Base-by-base conservation (phyloP, 176 grass and related monocot genomes). In the Zea luxurians region DNA sequence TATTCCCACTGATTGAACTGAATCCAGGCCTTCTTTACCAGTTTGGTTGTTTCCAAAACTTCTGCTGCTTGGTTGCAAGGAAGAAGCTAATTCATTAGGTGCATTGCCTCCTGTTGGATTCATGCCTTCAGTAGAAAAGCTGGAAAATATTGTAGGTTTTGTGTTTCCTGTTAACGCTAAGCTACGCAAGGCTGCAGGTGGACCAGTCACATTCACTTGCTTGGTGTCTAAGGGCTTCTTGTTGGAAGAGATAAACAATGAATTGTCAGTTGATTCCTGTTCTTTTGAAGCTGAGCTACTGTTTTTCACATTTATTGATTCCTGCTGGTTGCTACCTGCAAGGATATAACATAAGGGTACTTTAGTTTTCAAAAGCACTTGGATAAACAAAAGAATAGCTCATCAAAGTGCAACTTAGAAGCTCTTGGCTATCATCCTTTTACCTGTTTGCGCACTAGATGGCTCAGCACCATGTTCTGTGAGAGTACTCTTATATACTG, bases 401-500 rank as follows among this genome's bases (percentile, higher is more conserved):
- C 44, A 73, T 50, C 58, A 61, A 60, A 66, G 8, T 75, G 55
- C 53, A 74, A 61, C 8, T 55, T n/a, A 52, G 37, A 73, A 74
- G 42, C 37, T 74, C n/a, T 38, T 34, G 61, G 6, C 4, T 62
- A 68, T 8, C 52, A 68, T 40, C 70, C 40, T 68, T 73, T 84
- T 86, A 93, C 90, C 86, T 85, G 45, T 52, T 63, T 80, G 80
- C 48, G 70, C 65, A 76, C 59, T 81, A 79, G 68, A 47, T 42
- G 43, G 60, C 64, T 84, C 85, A 53, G 15, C 60, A 58, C 55
- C 77, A 78, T 54, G 79, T 75, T 82, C 78, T 75, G 82, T 61
- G 2, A 41, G 66, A 55, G 44, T 69, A 63, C 64, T 80, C 78
- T 84, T 87, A 61, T 46, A 73, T 50, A 76, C 21, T 42, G 71